A percentile compares a stretch with the other conserved stretches of the same genome.
Evolutionary conservation across 805 yeast species (phyloP).

Genomic region (Saccharomycopsis sp.): DNA sequence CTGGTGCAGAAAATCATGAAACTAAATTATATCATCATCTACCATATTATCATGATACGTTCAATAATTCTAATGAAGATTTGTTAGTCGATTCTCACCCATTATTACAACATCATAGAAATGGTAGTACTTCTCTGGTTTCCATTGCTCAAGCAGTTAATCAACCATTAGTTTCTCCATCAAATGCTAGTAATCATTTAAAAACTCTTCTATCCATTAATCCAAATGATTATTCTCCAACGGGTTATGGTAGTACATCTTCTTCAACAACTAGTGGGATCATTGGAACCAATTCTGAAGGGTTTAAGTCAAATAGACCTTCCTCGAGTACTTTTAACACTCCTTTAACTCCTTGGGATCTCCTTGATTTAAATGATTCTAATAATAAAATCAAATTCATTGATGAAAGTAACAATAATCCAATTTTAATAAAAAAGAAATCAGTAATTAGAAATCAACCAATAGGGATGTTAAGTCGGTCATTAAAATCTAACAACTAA

Average conservation of each 20-base stretch:
- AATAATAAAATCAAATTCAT: too few species aligned
- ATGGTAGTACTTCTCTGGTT: not conserved
- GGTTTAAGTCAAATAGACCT: not conserved
- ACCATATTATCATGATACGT: too few species aligned
- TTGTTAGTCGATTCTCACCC: not conserved
- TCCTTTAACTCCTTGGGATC: slow-evolving; percentile 19
- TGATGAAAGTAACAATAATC: too few species aligned
- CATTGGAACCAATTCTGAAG: too few species aligned
- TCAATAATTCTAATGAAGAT: not conserved
- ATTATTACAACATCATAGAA: not conserved
- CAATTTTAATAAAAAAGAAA: too few species aligned
- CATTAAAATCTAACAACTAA: too few species aligned
- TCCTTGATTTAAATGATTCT: slow-evolving; percentile 13
- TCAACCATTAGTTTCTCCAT: not conserved
- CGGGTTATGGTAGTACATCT: slow-evolving; percentile 4
- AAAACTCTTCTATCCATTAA: not conserved
- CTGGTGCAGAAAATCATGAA: too few species aligned
- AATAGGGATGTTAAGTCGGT: too few species aligned
- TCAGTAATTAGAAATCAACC: too few species aligned
- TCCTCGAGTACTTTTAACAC: slow-evolving; percentile 3
- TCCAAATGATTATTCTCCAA: not conserved
- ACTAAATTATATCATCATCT: not conserved
- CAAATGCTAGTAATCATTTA: not conserved
- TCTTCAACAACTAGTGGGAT: too few species aligned
- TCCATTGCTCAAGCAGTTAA: not conserved